Percentiles rank a stretch among this genome's conserved stretches.
Evolutionary conservation across 2,329 filamentous ascomycete species (phyloP).

Genomic region (Microsporum audouinii): DNA sequence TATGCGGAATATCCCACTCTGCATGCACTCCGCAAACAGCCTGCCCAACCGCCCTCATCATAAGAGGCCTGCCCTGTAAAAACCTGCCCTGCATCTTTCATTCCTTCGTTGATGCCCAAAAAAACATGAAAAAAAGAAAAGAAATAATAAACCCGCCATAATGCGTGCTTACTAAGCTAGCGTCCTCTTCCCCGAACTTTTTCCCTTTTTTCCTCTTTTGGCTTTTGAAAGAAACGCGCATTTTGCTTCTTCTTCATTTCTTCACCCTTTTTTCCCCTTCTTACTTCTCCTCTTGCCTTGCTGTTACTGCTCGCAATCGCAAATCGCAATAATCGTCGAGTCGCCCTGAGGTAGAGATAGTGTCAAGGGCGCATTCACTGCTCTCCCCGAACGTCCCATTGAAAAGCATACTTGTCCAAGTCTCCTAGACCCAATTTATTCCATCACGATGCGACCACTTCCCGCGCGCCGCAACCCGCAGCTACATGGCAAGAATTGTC

Average conservation of each 20-base stretch:
- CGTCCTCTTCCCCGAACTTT: not conserved
- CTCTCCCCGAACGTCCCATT: not conserved
- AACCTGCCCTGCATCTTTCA: not conserved
- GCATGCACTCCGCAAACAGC: not conserved
- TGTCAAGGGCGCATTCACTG: not conserved
- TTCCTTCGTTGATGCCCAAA: not conserved
- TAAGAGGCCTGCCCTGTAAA: not conserved
- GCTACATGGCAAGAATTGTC: constrained; percentile 33
- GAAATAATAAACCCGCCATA: not conserved
- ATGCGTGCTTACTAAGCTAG: not conserved
- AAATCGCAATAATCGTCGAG: not conserved
- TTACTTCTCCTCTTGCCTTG: not conserved
- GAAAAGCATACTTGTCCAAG: not conserved
- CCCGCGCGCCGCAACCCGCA: constrained; percentile 38
- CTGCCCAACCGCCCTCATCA: not conserved
- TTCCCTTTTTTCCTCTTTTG: not conserved
- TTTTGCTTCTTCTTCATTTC: not conserved
- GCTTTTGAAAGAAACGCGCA: not conserved
- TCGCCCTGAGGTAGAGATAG: not conserved
- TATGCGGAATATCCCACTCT: not conserved
- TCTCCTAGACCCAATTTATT: not conserved
- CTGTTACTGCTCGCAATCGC: not conserved
- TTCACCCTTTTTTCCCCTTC: not conserved
- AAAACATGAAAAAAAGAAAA: not conserved
- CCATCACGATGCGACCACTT: constrained; percentile 33